Evolutionary conservation across 768 basidiomycete genomes (phyloP), one percentile per base, ranked within the genome.

Genomic region (Leccinellum luteum): DNA sequence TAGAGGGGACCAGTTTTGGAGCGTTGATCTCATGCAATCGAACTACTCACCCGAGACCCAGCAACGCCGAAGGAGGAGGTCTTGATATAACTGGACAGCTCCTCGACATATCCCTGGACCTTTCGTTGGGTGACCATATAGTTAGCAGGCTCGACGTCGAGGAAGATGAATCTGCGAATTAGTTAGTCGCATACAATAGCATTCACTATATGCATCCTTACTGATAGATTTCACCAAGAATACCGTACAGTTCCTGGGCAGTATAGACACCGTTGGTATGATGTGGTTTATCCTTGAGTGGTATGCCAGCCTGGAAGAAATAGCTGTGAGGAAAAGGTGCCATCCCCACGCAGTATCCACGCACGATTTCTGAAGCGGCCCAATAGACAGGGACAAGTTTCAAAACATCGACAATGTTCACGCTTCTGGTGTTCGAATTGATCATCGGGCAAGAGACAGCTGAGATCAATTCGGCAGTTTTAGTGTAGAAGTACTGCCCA

Each of bases 341-440:
- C 38, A 19, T 14, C 6, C 1, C 19, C 13, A 19, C 27, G 23
- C n/a, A 6, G 6, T 34, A 27, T 30, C 30, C 28, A 76, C 85
- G 48, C 59, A 92, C 92, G 32, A 93, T 73, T 48, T 90, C 85
- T 21, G 73, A 68, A 8, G 89, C 85, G 27, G 79, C 83, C 89
- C 90, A 94, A 59, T 81, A 72, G 25, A 90, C 72, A 12, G 92
- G 85, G 1, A 87, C 78, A 34, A 75, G 65, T 66, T 81, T 86
- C 57, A 92, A 65, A 8, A 92, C 87, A 61, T 89, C 78, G 13
- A 87, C 85, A 49, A 93, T 73, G 65, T 94, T 87, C 17, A 91
- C 79, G 41, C 77, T 79, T 27, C 67, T 74, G 6, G 75, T 75
- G 35, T 81, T 79, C 23, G 78, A 74, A n/a, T 82, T 84, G 14